Evolutionary conservation across 2,329 filamentous ascomycete species (phyloP).

Genomic region (Mycosphaerella sp.): DNA sequence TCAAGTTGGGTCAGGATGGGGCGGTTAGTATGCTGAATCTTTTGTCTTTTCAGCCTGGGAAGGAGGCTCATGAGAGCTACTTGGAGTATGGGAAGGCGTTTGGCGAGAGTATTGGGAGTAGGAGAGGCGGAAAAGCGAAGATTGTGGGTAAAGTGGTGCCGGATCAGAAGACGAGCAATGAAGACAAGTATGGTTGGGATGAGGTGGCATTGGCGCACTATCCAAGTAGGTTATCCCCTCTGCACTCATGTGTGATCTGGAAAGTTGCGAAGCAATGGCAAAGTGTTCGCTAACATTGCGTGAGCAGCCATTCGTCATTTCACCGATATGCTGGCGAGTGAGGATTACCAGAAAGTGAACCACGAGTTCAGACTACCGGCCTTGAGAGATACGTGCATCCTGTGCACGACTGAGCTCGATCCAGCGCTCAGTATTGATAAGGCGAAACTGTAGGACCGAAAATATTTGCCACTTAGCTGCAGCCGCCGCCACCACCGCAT

Average conservation of each 20-base stretch:
- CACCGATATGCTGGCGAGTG: conserved; percentile 53
- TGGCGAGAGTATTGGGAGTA: conserved; percentile 43
- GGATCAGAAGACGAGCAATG: conserved; percentile 27
- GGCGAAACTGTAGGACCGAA: conserved; percentile 15
- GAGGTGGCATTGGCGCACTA: conserved; percentile 62
- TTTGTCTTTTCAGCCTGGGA: conserved; percentile 50
- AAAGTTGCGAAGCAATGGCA: not conserved
- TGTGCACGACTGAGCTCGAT: conserved; percentile 36
- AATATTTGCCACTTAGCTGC: not conserved
- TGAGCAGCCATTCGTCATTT: conserved; percentile 48
- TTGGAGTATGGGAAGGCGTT: conserved; percentile 54
- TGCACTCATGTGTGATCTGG: conserved; percentile 45
- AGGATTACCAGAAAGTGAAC: conserved; percentile 56
- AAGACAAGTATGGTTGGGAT: conserved; percentile 46
- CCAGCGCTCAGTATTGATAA: conserved; percentile 20
- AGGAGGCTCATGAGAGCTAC: conserved; percentile 47
- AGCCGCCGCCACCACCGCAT: not conserved
- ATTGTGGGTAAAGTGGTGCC: conserved; percentile 53
- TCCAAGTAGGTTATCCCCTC: conserved; percentile 49
- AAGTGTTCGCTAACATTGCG: conserved; percentile 1
- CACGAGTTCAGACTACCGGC: conserved; percentile 45
- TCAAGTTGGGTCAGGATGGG: conserved; percentile 30
- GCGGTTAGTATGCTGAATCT: conserved; percentile 61
- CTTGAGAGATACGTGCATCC: conserved; percentile 34
- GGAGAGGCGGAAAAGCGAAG: conserved; percentile 54